Base-by-base conservation (phyloP, 345 rosid species). In the Arabidopsis arenosa region DNA sequence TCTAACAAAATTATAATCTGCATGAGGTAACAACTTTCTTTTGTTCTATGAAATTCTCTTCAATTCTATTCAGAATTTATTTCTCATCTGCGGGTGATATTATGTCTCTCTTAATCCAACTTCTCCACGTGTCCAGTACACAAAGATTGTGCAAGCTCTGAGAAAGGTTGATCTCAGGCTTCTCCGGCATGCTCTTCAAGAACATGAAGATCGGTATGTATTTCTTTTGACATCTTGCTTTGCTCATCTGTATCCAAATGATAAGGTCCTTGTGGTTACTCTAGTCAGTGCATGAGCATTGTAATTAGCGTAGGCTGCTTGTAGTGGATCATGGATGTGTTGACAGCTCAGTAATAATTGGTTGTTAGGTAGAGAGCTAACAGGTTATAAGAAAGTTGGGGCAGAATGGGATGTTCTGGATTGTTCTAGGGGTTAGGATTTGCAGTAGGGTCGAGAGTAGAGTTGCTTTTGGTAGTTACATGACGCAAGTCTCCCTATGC, bases 81-180 rank as follows among this genome's bases (percentile, higher is more conserved):
- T 36, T 58, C 23, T 2, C 63, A 36, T 64, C 44, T 43, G 35
- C 8, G 8, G 28, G 52, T 64, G 65, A 30, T 26, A 7, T 63
- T 11, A 1, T n/a, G 41, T 53, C 21, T 53, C 56, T n/a, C 66
- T 28, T 54, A 9, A 28, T 17, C 40, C 23, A 55, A 70, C 14
- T 72, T 54, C 75, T 84, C 52, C 57, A 41, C 51, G 55, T 77
- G 43, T 53, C 26, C 96, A 92, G 98, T 95, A 90, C 80, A 82
- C 75, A 33, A 83, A 95, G 66, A 76, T 95, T 47, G 88, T 90
- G 64, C 82, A 76, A 82, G 90, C 97, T 71, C 80, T 90, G 14
- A 85, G 63, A 80, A 84, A 87, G 53, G 97, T 97, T 73, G 99
- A 95, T 83, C 93, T 92, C 57, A 88, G 87, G 40, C 96, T 95